A percentile compares a stretch with the other conserved stretches of the same genome.
These are phyloP conservation scores for Neocucurbitaria cava DNA, from an alignment of 2,329 filamentous ascomycete species.

Conservation along the genomic window DNA sequence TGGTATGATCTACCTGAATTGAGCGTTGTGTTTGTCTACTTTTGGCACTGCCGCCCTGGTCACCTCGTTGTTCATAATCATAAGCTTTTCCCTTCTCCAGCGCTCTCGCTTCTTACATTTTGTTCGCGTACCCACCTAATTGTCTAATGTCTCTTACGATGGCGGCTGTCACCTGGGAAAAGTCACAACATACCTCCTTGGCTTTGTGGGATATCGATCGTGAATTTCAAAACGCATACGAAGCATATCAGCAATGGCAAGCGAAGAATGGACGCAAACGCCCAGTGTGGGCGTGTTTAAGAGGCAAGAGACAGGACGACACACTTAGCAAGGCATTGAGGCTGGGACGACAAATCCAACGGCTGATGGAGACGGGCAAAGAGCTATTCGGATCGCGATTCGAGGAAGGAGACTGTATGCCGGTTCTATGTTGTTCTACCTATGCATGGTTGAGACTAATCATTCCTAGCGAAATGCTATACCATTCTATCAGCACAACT, in stretches of 20 bases:
- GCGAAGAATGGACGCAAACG: slow-evolving; percentile 27
- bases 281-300: slow-evolving; percentile 35
- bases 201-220: slow-evolving; percentile 47
- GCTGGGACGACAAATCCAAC: slow-evolving; percentile 35
- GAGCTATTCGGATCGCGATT: slow-evolving; percentile 37
- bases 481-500: slow-evolving; percentile 40
- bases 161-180: slow-evolving; percentile 31
- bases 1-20: slow-evolving; percentile 11
- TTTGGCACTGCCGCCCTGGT: slow-evolving; percentile 1
- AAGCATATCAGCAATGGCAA: slow-evolving; percentile 43
- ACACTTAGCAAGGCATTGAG: slow-evolving; percentile 33
- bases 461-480: slow-evolving; percentile 37
- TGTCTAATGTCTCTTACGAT: slow-evolving; percentile 20
- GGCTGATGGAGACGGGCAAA: slow-evolving; percentile 35
- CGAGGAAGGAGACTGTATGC: slow-evolving; percentile 43
- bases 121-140: slow-evolving; percentile 3
- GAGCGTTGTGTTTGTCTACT: slow-evolving; percentile 8
- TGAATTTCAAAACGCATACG: slow-evolving; percentile 43
- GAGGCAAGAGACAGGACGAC: slow-evolving; percentile 33
- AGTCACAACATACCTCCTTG: slow-evolving; percentile 38
- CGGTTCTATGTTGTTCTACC: background rate
- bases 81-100: slow-evolving; percentile 2
- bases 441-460: slow-evolving; percentile 16
- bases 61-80: slow-evolving; percentile 4
- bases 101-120: too few relatives aligned